These are phyloP conservation scores for Leucaena leucocephala DNA, from an alignment of 306 rosid genomes.

Conservation along the genomic window DNA sequence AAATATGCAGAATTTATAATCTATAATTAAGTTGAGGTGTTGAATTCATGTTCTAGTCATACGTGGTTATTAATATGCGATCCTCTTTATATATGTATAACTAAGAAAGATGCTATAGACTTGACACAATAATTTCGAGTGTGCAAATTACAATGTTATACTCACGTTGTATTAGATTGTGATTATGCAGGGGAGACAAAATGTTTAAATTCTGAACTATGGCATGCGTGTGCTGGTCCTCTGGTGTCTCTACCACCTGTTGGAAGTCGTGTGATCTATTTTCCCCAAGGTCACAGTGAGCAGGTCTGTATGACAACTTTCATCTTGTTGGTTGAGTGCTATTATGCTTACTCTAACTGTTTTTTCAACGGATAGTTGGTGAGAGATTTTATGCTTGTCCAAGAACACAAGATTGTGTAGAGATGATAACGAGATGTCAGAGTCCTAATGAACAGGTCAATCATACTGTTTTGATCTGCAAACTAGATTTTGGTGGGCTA, in stretches of 20 bases:
- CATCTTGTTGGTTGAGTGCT: constrained; percentile 20
- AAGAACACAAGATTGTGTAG: constrained; percentile 1
- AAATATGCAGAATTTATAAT: background rate
- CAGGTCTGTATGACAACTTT: constrained; percentile 51
- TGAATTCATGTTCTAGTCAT: constrained; percentile 15
- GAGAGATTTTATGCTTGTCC: constrained; percentile 21
- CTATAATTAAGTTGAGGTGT: constrained; percentile 13
- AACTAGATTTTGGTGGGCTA: background rate
- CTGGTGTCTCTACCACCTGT: constrained; percentile 68
- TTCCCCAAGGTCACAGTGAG: constrained; percentile 82
- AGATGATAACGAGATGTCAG: background rate
- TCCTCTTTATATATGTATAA: background rate
- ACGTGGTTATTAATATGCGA: constrained; percentile 1
- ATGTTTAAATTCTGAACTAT: constrained; percentile 73
- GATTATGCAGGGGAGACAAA: constrained; percentile 63
- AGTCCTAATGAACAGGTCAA: background rate
- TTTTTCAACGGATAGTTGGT: constrained; percentile 26
- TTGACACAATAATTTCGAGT: background rate
- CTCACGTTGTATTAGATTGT: constrained; percentile 13
- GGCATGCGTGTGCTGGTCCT: constrained; percentile 88
- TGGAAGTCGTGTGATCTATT: constrained; percentile 78
- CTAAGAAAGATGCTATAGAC: constrained; percentile 8
- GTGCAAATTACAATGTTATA: background rate
- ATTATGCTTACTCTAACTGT: background rate
- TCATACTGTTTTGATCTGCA: constrained; percentile 1